Percentiles rank a stretch among this genome's conserved stretches.
Evolutionary conservation across 2,329 filamentous ascomycete genomes (phyloP).

Genomic region (Phialophora expanda): DNA sequence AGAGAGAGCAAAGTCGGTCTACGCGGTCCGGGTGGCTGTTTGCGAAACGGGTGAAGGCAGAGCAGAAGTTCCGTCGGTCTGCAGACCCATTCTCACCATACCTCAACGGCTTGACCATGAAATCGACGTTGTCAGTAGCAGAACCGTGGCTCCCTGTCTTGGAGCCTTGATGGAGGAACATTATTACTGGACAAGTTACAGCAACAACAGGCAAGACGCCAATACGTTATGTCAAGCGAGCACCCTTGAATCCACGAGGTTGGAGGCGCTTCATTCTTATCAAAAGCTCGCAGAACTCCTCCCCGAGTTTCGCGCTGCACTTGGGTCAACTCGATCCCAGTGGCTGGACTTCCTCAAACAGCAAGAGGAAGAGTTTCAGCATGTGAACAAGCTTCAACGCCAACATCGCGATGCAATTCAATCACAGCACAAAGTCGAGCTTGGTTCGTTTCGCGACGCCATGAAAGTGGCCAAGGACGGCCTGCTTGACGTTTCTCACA

Average conservation of each 20-base stretch:
- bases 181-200: conserved; percentile 69
- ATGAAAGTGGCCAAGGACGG: conserved; percentile 28
- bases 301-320: conserved; percentile 28
- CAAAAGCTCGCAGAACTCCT: conserved; percentile 33
- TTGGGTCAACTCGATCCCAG: conserved; percentile 26
- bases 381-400: conserved; percentile 24
- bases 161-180: conserved; percentile 59
- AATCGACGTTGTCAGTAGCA: conserved; percentile 37
- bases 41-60: conserved; percentile 65
- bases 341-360: conserved; percentile 31
- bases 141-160: conserved; percentile 57
- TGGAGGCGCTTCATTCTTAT: conserved; percentile 34
- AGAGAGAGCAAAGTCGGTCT: conserved; percentile 60
- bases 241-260: conserved; percentile 37
- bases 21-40: conserved; percentile 66
- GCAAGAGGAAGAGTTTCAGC: conserved; percentile 24
- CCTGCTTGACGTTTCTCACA: conserved; percentile 22
- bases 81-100: conserved; percentile 53
- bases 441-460: conserved; percentile 16
- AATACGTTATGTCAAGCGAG: conserved; percentile 67
- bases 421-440: conserved; percentile 20
- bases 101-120: conserved; percentile 29
- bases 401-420: conserved; percentile 23
- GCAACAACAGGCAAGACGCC: conserved; percentile 66
- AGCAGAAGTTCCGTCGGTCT: conserved; percentile 57